Conservation (phyloP, 805 yeast genomes). For the Ogataea paraovalis region DNA sequence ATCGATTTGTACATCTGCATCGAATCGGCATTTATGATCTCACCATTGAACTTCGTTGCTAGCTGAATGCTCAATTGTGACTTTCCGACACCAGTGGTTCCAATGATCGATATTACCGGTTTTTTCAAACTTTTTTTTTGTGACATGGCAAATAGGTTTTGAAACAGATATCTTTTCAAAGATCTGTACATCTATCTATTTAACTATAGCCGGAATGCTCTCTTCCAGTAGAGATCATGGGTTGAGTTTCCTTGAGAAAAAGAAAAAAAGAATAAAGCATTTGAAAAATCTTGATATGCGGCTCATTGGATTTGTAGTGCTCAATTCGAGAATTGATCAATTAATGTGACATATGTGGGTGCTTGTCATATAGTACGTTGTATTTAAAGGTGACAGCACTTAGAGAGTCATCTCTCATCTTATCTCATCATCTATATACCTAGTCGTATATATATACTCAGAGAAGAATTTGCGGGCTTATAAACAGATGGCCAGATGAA, state of each 20-base stretch:
- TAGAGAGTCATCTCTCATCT: too few relatives aligned
- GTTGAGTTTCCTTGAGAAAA: background rate
- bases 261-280: background rate
- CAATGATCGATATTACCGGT: conserved; percentile 38
- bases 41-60: conserved; percentile 77
- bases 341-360: too few relatives aligned
- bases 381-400: too few relatives aligned
- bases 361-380: too few relatives aligned
- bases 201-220: background rate
- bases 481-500: too few relatives aligned
- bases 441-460: too few relatives aligned
- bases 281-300: background rate
- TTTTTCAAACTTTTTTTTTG: background rate
- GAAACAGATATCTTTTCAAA: background rate
- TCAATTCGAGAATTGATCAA: too few relatives aligned
- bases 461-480: too few relatives aligned
- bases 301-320: too few relatives aligned
- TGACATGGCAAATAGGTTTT: background rate
- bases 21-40: conserved; percentile 91
- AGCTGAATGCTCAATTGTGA: conserved; percentile 80
- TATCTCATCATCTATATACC: too few relatives aligned
- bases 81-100: conserved; percentile 97
- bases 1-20: conserved; percentile 86
- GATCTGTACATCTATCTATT: background rate
- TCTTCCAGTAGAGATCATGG: too few relatives aligned